Percentiles rank a stretch among this genome's conserved stretches.
phyloP scores from a whole-genome alignment of 495 filamentous ascomycete genomes.

The Evernia prunastri region DNA sequence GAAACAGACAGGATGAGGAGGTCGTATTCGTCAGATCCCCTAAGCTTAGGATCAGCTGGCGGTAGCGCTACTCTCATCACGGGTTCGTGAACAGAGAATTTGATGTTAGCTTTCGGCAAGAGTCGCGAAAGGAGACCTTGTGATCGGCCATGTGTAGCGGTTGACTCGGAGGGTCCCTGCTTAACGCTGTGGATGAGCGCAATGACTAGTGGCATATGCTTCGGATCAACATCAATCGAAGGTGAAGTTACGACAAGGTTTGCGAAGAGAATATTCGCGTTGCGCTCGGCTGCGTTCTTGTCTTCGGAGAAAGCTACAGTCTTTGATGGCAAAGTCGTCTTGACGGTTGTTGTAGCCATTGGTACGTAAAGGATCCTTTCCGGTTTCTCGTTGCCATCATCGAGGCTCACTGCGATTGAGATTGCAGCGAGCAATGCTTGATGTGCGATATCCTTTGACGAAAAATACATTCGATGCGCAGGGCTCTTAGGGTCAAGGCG shows the following conservation, averaged over 20 bases:
- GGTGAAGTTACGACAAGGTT: constrained; percentile 95
- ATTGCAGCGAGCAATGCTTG: constrained; percentile 90
- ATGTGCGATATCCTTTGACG: constrained; percentile 84
- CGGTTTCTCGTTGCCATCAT: constrained; percentile 75
- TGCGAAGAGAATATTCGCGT: constrained; percentile 92
- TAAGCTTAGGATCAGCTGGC: constrained; percentile 54
- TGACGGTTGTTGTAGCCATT: constrained; percentile 94
- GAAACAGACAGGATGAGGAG: constrained; percentile 91
- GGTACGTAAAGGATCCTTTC: constrained; percentile 89
- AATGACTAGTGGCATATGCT: constrained; percentile 78
- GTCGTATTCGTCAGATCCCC: constrained; percentile 65
- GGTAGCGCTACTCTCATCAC: constrained; percentile 85
- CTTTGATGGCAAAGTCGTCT: constrained; percentile 91
- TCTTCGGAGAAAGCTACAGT: constrained; percentile 74
- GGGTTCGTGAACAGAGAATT: constrained; percentile 92
- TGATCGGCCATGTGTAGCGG: constrained; percentile 28
- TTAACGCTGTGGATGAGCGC: constrained; percentile 60
- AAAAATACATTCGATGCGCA: constrained; percentile 99
- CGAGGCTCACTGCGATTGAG: constrained; percentile 83
- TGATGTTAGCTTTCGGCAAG: constrained; percentile 89
- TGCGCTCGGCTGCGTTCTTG: constrained; percentile 73
- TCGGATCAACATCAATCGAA: constrained; percentile 89
- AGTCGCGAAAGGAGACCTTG: constrained; percentile 81
- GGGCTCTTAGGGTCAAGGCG: constrained; percentile 89
- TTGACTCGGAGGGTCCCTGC: constrained; percentile 41